phyloP scores from a whole-genome alignment of 2,329 filamentous ascomycete genomes.

The Ophiobolus disseminans region DNA sequence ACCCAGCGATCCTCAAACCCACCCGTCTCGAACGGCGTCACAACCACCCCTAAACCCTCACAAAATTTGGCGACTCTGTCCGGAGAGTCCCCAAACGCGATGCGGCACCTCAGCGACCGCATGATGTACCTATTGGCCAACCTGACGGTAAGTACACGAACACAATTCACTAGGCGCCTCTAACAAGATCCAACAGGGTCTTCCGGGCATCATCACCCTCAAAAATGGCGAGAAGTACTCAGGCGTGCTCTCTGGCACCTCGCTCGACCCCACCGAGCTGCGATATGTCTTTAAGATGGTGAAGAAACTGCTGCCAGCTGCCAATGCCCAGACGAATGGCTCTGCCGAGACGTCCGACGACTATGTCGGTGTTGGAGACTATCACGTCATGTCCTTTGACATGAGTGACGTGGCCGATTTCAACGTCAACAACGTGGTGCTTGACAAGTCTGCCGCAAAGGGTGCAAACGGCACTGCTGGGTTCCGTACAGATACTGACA shows the following conservation, averaged over 20 bases:
- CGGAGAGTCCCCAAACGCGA: slow-evolving; percentile 60
- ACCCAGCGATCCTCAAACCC: slow-evolving; percentile 61
- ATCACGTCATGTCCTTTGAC: slow-evolving; percentile 66
- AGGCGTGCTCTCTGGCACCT: slow-evolving; percentile 66
- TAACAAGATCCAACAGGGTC: slow-evolving; percentile 55
- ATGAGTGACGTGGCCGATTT: slow-evolving; percentile 67
- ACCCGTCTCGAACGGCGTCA: slow-evolving; percentile 62
- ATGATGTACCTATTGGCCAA: slow-evolving; percentile 66
- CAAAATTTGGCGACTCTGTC: slow-evolving; percentile 45
- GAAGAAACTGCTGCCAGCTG: slow-evolving; percentile 55
- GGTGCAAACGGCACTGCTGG: slow-evolving; percentile 63
- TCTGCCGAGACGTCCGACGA: slow-evolving; percentile 49
- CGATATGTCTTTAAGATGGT: slow-evolving; percentile 72
- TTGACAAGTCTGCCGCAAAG: slow-evolving; percentile 59
- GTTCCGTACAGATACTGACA: slow-evolving; percentile 89
- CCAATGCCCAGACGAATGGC: slow-evolving; percentile 56
- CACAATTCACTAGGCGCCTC: background rate
- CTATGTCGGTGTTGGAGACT: slow-evolving; percentile 57
- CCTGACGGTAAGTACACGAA: slow-evolving; percentile 59
- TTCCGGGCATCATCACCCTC: slow-evolving; percentile 62
- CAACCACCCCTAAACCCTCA: slow-evolving; percentile 51
- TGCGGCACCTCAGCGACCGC: slow-evolving; percentile 67
- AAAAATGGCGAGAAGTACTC: slow-evolving; percentile 67
- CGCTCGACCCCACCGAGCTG: slow-evolving; percentile 59
- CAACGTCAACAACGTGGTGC: slow-evolving; percentile 60